These are phyloP conservation scores for Acacia concinna DNA, from an alignment of 331 rosid genomes.

Conservation along the genomic window DNA sequence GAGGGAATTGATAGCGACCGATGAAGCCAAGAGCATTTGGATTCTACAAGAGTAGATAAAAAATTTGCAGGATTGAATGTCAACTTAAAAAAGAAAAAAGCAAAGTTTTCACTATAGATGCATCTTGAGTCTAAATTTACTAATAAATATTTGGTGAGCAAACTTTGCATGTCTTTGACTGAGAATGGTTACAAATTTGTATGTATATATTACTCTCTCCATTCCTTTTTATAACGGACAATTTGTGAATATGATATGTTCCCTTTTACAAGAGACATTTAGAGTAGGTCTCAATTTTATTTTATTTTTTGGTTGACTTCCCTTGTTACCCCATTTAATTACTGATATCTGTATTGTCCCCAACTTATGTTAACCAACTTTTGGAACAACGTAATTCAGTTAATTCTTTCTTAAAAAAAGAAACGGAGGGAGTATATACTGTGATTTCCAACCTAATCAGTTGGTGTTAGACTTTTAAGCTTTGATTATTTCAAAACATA, in stretches of 20 bases:
- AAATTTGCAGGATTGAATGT: slow-evolving; percentile 1
- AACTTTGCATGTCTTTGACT: slow-evolving; percentile 15
- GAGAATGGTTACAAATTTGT: slow-evolving; percentile 14
- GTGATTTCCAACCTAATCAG: slow-evolving; percentile 21
- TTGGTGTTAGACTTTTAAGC: slow-evolving; percentile 6
- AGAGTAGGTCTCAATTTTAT: too few relatives aligned
- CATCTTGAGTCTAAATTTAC: neutral
- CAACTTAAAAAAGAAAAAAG: neutral
- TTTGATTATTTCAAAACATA: slow-evolving; percentile 21
- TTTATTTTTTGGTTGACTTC: too few relatives aligned
- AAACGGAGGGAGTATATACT: neutral
- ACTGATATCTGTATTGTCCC: too few relatives aligned
- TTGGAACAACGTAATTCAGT: too few relatives aligned
- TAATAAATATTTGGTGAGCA: neutral
- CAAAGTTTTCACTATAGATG: neutral
- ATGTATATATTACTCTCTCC: slow-evolving; percentile 8
- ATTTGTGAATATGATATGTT: too few relatives aligned
- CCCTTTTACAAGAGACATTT: too few relatives aligned
- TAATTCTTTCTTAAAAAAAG: too few relatives aligned
- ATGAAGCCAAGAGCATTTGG: slow-evolving; percentile 27
- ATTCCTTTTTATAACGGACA: too few relatives aligned
- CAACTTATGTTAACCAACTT: too few relatives aligned
- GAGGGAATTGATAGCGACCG: slow-evolving; percentile 1
- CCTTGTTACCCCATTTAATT: too few relatives aligned
- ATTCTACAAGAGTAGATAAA: slow-evolving; percentile 22